Percentiles rank a stretch among this genome's conserved stretches.
Evolutionary conservation across 148 eudicot species (phyloP).

Genomic region (Vaccinium corymbosum): DNA sequence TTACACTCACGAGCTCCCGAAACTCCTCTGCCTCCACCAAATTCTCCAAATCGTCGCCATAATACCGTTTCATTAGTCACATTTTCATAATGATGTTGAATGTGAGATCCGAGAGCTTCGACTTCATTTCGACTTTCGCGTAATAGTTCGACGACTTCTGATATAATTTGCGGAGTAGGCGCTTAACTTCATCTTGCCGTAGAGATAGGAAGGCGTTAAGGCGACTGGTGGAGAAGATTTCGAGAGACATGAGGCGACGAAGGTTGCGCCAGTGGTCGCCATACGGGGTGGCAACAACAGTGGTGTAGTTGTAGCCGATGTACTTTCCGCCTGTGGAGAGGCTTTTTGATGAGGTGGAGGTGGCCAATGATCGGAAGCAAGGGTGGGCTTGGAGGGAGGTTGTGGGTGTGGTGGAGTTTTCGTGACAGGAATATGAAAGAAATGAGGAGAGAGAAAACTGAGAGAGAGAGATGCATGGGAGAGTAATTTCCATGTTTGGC

Average conservation of each 20-base stretch:
- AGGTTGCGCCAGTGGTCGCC: slow-evolving; percentile 21
- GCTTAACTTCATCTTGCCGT: not conserved
- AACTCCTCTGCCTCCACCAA: slow-evolving; percentile 6
- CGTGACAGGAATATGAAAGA: not conserved
- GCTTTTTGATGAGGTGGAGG: slow-evolving; percentile 15
- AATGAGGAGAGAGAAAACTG: not conserved
- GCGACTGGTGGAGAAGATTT: not conserved
- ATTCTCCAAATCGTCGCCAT: not conserved
- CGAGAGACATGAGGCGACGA: not conserved
- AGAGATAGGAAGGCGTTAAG: not conserved
- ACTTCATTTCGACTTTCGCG: not conserved
- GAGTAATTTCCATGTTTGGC: not conserved
- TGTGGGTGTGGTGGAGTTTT: not conserved
- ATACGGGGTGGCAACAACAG: not conserved
- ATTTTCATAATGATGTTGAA: slow-evolving; percentile 4
- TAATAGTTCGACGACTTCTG: not conserved
- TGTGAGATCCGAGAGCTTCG: not conserved
- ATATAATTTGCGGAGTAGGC: not conserved
- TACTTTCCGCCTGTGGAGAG: not conserved
- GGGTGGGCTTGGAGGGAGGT: slow-evolving; percentile 16
- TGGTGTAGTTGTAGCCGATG: not conserved
- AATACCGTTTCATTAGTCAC: slow-evolving; percentile 12
- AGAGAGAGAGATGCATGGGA: not conserved
- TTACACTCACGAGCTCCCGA: not conserved
- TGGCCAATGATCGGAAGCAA: slow-evolving; percentile 12